Percentiles rank a stretch among this genome's conserved stretches.
Conservation (phyloP, 2,329 filamentous ascomycete species). For the Colletotrichum paranaense region DNA sequence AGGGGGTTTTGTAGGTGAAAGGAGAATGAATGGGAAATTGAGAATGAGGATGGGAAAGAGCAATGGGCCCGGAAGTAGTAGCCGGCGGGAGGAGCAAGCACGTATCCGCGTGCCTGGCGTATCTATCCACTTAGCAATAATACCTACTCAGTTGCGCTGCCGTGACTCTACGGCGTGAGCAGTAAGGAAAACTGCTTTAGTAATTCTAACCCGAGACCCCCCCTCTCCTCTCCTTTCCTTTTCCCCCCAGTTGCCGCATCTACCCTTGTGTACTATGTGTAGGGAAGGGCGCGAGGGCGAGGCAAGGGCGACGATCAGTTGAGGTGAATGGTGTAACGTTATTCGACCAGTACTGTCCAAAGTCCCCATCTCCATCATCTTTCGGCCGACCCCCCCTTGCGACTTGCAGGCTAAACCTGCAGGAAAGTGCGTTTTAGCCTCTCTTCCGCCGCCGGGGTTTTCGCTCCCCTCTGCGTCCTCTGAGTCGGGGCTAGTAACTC, state of each 20-base stretch:
- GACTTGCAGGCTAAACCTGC: background rate
- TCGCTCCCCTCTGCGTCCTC: background rate
- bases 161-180: background rate
- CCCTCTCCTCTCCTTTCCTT: background rate
- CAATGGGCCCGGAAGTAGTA: background rate
- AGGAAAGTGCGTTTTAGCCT: background rate
- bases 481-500: background rate
- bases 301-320: slow-evolving; percentile 13
- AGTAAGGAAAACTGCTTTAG: background rate
- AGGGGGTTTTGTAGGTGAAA: background rate
- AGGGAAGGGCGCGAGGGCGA: background rate
- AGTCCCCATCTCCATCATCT: background rate
- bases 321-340: slow-evolving; percentile 9
- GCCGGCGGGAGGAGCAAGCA: background rate
- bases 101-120: background rate
- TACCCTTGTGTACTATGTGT: slow-evolving; percentile 15
- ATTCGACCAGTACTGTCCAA: slow-evolving; percentile 7
- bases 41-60: background rate
- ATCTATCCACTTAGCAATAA: background rate
- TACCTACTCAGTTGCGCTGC: background rate
- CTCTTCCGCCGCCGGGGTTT: background rate
- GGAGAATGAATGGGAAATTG: background rate
- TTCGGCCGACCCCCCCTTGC: background rate
- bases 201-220: background rate
- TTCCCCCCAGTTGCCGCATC: slow-evolving; percentile 16